A percentile compares a stretch with the other conserved stretches of the same genome.
Conservation (phyloP, 73 alveolate genomes). For the Paramecium sexaurelia region DNA sequence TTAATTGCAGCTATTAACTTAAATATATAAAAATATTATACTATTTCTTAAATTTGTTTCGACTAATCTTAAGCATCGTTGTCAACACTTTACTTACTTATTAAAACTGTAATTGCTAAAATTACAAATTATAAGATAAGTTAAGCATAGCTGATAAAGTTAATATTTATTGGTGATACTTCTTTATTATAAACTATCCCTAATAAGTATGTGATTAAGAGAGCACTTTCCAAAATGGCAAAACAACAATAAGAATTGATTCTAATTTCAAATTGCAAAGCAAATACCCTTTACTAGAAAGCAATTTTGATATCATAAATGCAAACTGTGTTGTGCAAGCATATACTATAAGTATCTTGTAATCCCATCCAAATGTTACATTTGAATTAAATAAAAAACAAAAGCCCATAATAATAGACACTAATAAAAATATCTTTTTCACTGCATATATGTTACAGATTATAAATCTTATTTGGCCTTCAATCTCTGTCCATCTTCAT, state of each 20-base stretch:
- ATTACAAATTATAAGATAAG: neutral
- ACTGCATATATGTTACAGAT: neutral
- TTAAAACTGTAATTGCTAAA: neutral
- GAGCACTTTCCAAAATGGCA: neutral
- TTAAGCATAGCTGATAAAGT: neutral
- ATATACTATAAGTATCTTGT: neutral
- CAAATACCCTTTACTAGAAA: neutral
- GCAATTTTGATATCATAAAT: neutral
- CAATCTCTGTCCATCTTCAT: neutral
- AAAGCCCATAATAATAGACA: neutral
- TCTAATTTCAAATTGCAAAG: neutral
- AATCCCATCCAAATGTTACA: conserved; percentile 32
- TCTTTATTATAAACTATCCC: neutral
- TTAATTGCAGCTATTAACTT: conserved; percentile 4
- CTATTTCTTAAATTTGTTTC: conserved; percentile 13
- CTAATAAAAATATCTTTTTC: neutral
- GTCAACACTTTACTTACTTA: neutral
- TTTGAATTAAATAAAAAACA: neutral
- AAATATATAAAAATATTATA: neutral
- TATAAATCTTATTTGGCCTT: neutral
- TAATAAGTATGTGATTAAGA: neutral
- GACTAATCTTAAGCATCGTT: neutral
- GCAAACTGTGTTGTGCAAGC: neutral
- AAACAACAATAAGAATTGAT: conserved; percentile 29
- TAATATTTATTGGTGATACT: neutral